Percentiles rank a stretch among this genome's conserved stretches.
Evolutionary conservation across 805 yeast species (phyloP).

Genomic region (Sugiyamaella smithiae): DNA sequence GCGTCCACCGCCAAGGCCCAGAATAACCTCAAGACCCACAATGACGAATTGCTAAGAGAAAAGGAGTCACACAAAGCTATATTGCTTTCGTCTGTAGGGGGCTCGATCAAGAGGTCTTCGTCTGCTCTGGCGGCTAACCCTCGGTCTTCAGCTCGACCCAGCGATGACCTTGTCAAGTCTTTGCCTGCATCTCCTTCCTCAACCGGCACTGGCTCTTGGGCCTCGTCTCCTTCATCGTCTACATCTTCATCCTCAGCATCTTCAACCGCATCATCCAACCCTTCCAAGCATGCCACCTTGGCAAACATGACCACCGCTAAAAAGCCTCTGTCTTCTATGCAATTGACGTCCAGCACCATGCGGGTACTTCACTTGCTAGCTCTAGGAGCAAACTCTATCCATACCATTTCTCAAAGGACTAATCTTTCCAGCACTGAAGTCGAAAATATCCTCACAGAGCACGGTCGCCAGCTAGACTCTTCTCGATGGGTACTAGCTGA

Average conservation of each 20-base stretch:
- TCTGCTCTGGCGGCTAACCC: constrained; percentile 3
- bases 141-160: neutral
- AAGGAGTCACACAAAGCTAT: constrained; percentile 26
- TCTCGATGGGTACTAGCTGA: constrained; percentile 29
- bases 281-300: constrained; percentile 4
- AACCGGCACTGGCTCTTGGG: neutral
- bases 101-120: constrained; percentile 6
- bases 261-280: neutral
- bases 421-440: constrained; percentile 32
- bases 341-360: constrained; percentile 27
- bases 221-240: neutral
- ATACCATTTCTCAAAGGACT: constrained; percentile 33
- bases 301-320: constrained; percentile 16
- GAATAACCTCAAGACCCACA: constrained; percentile 23
- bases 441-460: constrained; percentile 31
- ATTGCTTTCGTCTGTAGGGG: constrained; percentile 13
- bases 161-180: constrained; percentile 15
- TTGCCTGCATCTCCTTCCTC: constrained; percentile 9
- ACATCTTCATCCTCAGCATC: constrained; percentile 5
- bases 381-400: constrained; percentile 44
- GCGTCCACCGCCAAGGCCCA: constrained; percentile 12
- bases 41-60: constrained; percentile 20
- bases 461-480: constrained; percentile 34
- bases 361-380: constrained; percentile 47
- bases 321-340: constrained; percentile 24